Evolutionary conservation across 2,329 filamentous ascomycete species (phyloP).

Genomic region (Pseudogymnoascus sp.): DNA sequence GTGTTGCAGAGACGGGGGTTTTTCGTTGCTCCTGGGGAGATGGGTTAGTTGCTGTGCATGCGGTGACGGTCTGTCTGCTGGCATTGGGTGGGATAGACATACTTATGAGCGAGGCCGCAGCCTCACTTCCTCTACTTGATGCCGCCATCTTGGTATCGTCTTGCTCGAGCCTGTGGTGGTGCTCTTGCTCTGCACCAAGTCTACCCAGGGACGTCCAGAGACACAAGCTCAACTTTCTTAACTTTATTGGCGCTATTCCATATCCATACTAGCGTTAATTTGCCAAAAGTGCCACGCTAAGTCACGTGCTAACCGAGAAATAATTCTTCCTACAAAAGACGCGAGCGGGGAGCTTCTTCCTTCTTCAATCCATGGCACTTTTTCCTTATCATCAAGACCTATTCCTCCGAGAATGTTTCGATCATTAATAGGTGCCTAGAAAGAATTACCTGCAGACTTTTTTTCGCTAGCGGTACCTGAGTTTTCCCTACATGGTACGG

Average conservation of each 20-base stretch:
- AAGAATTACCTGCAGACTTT: slow-evolving; percentile 67
- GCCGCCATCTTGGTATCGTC: slow-evolving; percentile 39
- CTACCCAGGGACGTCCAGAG: neutral
- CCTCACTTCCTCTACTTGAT: slow-evolving; percentile 49
- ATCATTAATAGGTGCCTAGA: slow-evolving; percentile 93
- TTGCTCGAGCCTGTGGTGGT: slow-evolving; percentile 1
- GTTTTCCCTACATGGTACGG: slow-evolving; percentile 66
- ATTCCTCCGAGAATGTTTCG: slow-evolving; percentile 67
- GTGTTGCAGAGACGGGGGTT: slow-evolving; percentile 24
- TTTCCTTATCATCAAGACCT: slow-evolving; percentile 94
- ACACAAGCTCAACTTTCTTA: slow-evolving; percentile 10
- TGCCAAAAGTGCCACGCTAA: neutral
- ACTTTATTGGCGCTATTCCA: slow-evolving; percentile 4
- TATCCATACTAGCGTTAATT: neutral
- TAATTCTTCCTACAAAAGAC: slow-evolving; percentile 7
- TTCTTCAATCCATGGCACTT: slow-evolving; percentile 55
- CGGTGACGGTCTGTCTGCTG: neutral
- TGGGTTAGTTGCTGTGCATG: slow-evolving; percentile 1
- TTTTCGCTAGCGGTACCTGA: slow-evolving; percentile 96
- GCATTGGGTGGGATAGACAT: slow-evolving; percentile 23
- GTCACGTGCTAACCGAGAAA: slow-evolving; percentile 14
- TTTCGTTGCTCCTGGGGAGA: slow-evolving; percentile 22
- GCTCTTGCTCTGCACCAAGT: slow-evolving; percentile 6
- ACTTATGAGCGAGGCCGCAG: slow-evolving; percentile 46
- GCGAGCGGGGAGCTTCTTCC: slow-evolving; percentile 24